Base-by-base conservation (phyloP, 805 yeast genomes). In the Candida coleopterorum region DNA sequence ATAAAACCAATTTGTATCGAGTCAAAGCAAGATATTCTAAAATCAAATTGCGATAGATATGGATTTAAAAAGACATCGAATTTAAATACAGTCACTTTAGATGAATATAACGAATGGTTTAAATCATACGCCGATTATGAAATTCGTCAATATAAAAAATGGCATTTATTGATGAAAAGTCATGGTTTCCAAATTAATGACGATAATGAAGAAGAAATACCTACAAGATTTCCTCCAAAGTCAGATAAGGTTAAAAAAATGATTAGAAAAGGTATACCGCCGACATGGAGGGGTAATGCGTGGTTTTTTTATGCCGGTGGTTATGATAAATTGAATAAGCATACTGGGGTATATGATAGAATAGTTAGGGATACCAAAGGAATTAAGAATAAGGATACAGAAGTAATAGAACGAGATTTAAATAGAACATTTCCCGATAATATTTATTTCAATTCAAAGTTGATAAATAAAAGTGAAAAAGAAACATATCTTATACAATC, bases 251-350 rank as follows among this genome's bases (percentile, higher is more conserved):
- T 87, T 44, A 82, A 84, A 51, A 73, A 94, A 40, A 81, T 85
- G 50, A 77, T 93, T 9, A 73, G 97, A 38, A 85, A 85, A 55
- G 98, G 98, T 9, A 81, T 90, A 9, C 97, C 98, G 0, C 89
- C 96, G 0, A 96, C 87, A 54, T 90, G 96, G 97, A 68, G 98
- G 46, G 98, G 98, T 1, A 75, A 77, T 46, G 96, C 97, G 0
- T 90, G 98, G 98, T 90, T 93, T 71, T 81, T 79, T 65, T 90
- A 85, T 58, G 95, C 95, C 7, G 79, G 80, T 18, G 98, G 97
- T 2, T 72, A 79, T 38, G 93, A 85, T 36, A 72, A 72, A 46
- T 59, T 87, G 39, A 77, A 74, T 46, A 76, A 77, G 26, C 78
- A 89, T 52, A 64, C 64, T 11, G 96, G 95, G 1, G 72, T 85